Evolutionary conservation across 495 filamentous ascomycete species (phyloP).

Genomic region (Tuber indicum): DNA sequence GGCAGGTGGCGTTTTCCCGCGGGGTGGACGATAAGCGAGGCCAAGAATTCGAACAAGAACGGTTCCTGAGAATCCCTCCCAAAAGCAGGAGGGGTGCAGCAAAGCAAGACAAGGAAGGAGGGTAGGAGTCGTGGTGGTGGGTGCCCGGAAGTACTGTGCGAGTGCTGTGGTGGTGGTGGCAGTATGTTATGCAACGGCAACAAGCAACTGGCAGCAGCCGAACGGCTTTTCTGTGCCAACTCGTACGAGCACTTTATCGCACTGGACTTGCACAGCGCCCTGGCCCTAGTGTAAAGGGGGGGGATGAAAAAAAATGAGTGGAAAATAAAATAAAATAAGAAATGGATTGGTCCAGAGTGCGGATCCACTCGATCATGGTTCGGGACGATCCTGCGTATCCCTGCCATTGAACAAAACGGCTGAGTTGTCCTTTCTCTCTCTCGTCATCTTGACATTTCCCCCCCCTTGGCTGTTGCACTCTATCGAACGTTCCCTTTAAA

Average conservation of each 20-base stretch:
- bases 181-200: neutral
- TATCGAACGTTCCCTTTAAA: neutral
- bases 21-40: conserved; percentile 30
- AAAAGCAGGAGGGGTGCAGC: conserved; percentile 9
- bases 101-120: neutral
- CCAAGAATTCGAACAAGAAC: conserved; percentile 9
- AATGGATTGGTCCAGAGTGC: neutral
- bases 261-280: neutral
- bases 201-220: no score
- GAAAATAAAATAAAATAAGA: neutral
- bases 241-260: neutral
- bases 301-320: neutral
- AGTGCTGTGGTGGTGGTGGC: neutral
- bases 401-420: conserved; percentile 18
- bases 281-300: neutral
- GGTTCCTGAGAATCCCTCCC: conserved; percentile 24
- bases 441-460: conserved; percentile 1
- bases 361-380: neutral
- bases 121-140: neutral
- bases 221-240: no score
- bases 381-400: conserved; percentile 5
- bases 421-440: conserved; percentile 28
- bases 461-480: neutral
- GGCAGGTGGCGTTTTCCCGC: conserved; percentile 10
- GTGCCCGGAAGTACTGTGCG: neutral